Evolutionary conservation across 441 rosid species (phyloP), one percentile per base, ranked within the genome.

Genomic region (Raphanus hybrid): DNA sequence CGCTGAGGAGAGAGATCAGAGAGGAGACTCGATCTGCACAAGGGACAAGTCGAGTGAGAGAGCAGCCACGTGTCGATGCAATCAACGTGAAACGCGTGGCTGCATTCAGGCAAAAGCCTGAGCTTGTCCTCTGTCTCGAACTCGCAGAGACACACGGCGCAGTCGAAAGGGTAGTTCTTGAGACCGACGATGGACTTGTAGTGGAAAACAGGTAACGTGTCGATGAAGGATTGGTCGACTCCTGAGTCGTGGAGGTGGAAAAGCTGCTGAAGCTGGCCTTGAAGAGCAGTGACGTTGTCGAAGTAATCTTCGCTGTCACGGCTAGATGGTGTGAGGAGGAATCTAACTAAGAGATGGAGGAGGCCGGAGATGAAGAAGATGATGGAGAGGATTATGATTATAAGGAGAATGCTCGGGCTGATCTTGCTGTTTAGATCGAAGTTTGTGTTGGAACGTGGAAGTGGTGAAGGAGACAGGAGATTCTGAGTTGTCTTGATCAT

Each of bases 31-130:
- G 87, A 88, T 84, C 98, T 85, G 67, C 98, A 96, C 26, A 92
- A 81, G 50, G 99, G 99, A 85, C 99, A 96, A 72, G 98, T 96
- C 4, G 99, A 96, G 85, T 95, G 98, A 81, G 97, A 95, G 87
- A 95, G 80, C 58, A 95, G 92, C 99, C 99, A 95, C 20, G 97
- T 93, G 74, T 93, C 99, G 66, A 96, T 96, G 70, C 99, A 93
- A 69, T 89, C 99, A 90, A 88, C 82, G 77, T 96, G 99, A 79
- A 96, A 96, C 54, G 98, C 98, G 81, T 96, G 99, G 81, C 97
- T 92, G 10, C 99, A 96, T 8, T 8, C 18, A 16, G 61, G 61
- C 12, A 55, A 55, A 3, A 55, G 61, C 61, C 61, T 55, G 5
- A 96, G 97, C 86, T 89, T 87, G 58, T 96, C 98, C 57, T 90